These are phyloP conservation scores for Saccharata proteae DNA, from an alignment of 2,329 filamentous ascomycete genomes.

Conservation along the genomic window DNA sequence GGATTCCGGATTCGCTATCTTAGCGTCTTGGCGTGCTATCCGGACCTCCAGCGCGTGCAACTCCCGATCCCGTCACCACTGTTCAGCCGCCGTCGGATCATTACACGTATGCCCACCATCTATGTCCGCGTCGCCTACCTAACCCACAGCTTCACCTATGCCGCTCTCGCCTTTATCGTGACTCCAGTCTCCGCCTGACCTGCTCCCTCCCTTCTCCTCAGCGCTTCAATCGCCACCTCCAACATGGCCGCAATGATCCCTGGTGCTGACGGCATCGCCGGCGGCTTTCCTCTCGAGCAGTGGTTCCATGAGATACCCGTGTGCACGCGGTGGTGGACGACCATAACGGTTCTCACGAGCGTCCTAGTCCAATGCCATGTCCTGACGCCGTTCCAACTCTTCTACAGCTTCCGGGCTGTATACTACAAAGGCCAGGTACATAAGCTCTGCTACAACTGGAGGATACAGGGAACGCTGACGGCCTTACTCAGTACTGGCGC, in stretches of 20 bases:
- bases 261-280: conserved; percentile 29
- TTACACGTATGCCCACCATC: no score
- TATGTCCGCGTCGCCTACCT: no score
- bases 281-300: conserved; percentile 71
- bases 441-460: conserved; percentile 22
- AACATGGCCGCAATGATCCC: conserved; percentile 35
- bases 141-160: not conserved
- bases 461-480: conserved; percentile 2
- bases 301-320: conserved; percentile 99
- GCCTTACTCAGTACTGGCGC: conserved; percentile 70
- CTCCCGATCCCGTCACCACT: no score
- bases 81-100: no score
- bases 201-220: not conserved
- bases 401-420: conserved; percentile 89
- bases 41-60: no score
- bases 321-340: conserved; percentile 94
- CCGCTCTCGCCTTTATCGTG: not conserved
- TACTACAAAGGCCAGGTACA: conserved; percentile 84
- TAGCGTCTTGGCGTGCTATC: no score
- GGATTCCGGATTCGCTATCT: no score
- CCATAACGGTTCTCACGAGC: conserved; percentile 76
- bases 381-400: conserved; percentile 85
- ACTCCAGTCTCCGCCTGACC: not conserved
- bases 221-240: not conserved
- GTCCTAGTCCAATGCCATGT: conserved; percentile 88